Percentiles rank a stretch among this genome's conserved stretches.
These are phyloP conservation scores for Limtongia smithiae DNA, from an alignment of 805 yeast genomes.

Conservation along the genomic window DNA sequence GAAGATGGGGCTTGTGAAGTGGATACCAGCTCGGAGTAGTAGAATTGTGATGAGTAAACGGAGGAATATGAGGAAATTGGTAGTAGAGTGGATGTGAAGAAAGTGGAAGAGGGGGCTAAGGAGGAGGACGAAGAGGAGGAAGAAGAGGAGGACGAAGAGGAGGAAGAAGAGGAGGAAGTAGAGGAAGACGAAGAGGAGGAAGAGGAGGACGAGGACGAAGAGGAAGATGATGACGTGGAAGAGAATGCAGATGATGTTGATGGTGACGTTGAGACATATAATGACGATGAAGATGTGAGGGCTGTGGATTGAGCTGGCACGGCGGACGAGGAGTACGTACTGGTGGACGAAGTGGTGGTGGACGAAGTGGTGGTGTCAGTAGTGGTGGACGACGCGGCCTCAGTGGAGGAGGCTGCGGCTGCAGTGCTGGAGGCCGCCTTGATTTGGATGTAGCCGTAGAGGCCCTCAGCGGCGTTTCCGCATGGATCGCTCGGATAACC, in stretches of 20 bases:
- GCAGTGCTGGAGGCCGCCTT: slow-evolving; percentile 37
- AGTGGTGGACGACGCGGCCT: slow-evolving; percentile 15
- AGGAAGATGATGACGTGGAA: too few species aligned
- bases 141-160: slow-evolving; percentile 29
- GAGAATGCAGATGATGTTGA: slow-evolving; percentile 27
- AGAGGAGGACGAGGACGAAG: too few species aligned
- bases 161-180: slow-evolving; percentile 28
- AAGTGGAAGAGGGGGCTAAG: too few species aligned
- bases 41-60: background rate
- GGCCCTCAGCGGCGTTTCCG: slow-evolving; percentile 43
- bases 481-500: slow-evolving; percentile 46
- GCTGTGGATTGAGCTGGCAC: slow-evolving; percentile 8
- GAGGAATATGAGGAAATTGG: background rate
- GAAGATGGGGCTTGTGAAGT: too few species aligned
- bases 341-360: slow-evolving; percentile 21
- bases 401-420: slow-evolving; percentile 16
- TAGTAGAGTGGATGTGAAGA: background rate
- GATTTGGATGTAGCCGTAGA: slow-evolving; percentile 53
- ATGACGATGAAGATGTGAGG: slow-evolving; percentile 16
- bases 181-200: slow-evolving; percentile 3
- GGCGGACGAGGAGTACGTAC: slow-evolving; percentile 8
- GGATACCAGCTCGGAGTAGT: too few species aligned
- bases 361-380: slow-evolving; percentile 23
- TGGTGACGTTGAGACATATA: slow-evolving; percentile 28
- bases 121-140: slow-evolving; percentile 16